These are phyloP conservation scores for Wallacemonas collosoma DNA, from an alignment of 208 protist species.

Conservation along the genomic window DNA sequence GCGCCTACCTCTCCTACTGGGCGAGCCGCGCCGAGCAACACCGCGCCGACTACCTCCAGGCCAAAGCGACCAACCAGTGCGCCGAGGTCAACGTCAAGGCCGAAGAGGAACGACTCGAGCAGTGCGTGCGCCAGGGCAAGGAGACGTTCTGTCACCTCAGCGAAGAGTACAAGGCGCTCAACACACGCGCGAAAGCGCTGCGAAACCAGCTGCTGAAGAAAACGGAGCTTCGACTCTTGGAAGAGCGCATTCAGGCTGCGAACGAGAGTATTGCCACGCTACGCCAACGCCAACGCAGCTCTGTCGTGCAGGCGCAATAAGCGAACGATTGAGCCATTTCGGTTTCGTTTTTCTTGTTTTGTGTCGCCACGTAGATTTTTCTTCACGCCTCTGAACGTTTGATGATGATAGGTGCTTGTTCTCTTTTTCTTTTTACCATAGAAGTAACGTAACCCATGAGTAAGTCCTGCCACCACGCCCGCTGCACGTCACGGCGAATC, in stretches of 20 bases:
- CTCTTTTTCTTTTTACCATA: slow-evolving; percentile 14
- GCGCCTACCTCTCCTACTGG: slow-evolving; percentile 42
- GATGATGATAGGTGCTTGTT: not conserved
- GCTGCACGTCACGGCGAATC: no score
- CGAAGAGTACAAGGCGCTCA: slow-evolving; percentile 19
- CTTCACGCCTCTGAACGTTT: no score
- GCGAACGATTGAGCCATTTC: no score
- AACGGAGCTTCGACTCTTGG: slow-evolving; percentile 15
- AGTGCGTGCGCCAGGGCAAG: slow-evolving; percentile 25
- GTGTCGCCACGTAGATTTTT: no score
- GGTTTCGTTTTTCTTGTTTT: no score
- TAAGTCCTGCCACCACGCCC: no score
- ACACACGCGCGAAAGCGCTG: slow-evolving; percentile 25
- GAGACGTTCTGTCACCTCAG: slow-evolving; percentile 22
- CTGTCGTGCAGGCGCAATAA: slow-evolving; percentile 9
- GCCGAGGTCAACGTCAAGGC: slow-evolving; percentile 8
- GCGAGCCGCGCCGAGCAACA: slow-evolving; percentile 22
- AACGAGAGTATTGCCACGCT: slow-evolving; percentile 25
- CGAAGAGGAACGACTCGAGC: slow-evolving; percentile 33
- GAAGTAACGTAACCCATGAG: not conserved
- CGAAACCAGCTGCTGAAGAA: slow-evolving; percentile 22
- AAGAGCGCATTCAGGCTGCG: slow-evolving; percentile 16
- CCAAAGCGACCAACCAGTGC: slow-evolving; percentile 28
- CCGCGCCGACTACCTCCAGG: slow-evolving; percentile 36
- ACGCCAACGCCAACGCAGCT: slow-evolving; percentile 4